Percentiles rank a stretch among this genome's conserved stretches.
These are phyloP conservation scores for Posidonia oceanica DNA, from an alignment of 116 monocot genomes.

Conservation along the genomic window DNA sequence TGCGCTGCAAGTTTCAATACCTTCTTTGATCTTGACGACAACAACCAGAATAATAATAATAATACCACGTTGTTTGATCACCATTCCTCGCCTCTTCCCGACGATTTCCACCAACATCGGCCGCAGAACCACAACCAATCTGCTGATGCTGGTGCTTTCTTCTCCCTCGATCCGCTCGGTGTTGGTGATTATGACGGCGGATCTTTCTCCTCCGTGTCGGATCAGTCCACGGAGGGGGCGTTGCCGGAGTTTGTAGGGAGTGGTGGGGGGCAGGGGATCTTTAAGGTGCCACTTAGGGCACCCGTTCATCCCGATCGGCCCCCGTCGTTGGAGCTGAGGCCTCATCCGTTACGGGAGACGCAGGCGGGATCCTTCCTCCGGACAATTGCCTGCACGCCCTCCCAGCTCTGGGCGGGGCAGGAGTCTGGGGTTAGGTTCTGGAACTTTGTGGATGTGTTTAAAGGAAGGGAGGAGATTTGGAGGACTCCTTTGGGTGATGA, in stretches of 20 bases:
- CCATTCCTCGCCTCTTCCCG: too few relatives aligned
- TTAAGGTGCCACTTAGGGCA: conserved; percentile 57
- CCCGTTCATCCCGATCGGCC: conserved; percentile 84
- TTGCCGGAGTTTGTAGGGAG: conserved; percentile 68
- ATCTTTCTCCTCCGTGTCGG: too few relatives aligned
- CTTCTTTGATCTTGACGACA: too few relatives aligned
- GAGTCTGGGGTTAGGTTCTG: conserved; percentile 32
- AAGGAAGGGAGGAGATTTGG: conserved; percentile 5
- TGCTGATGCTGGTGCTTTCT: too few relatives aligned
- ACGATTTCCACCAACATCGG: too few relatives aligned
- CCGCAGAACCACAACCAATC: too few relatives aligned
- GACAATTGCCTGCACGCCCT: conserved; percentile 30
- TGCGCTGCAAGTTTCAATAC: too few relatives aligned
- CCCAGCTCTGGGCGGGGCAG: conserved; percentile 75
- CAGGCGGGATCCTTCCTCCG: conserved; percentile 81
- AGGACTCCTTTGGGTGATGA: conserved; percentile 44
- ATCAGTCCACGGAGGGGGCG: too few relatives aligned
- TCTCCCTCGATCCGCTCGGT: too few relatives aligned
- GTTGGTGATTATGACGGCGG: too few relatives aligned
- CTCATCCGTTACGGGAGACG: conserved; percentile 83
- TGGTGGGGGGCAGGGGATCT: conserved; percentile 78
- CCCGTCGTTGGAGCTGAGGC: conserved; percentile 65
- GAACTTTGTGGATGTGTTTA: conserved; percentile 25
- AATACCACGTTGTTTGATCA: too few relatives aligned
- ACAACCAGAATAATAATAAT: too few relatives aligned